Base-by-base conservation (phyloP, 805 yeast species). In the Wickerhamiella vanderwaltii region DNA sequence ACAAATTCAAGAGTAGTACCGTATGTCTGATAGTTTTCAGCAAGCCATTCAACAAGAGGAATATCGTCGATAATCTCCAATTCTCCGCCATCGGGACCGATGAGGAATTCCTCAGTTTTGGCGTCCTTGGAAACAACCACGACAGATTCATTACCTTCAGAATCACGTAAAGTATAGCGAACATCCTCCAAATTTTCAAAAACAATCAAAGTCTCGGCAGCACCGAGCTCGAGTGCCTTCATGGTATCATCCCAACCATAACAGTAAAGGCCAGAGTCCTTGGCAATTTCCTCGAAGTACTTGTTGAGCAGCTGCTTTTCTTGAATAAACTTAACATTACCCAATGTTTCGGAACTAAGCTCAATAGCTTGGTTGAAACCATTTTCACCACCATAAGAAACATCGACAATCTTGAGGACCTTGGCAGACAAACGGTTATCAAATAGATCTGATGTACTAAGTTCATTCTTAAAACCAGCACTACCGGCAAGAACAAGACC, bases 301-400 rank as follows among this genome's bases (percentile, higher is more conserved):
- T 69, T 73, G 48, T 83, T 81, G 60, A 91, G 78, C 55, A 91
- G 74, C 68, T 88, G 88, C 82, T 91, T 91, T 64, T 91, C 99
- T 68, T 91, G 98, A 47, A 91, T 88, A 61, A 91, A 91, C 64
- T 91, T 91, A 53, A 91, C 99, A 62, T 88, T 91, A 38, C 96
- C 81, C 58, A 91, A 72, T 20, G 98, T 82, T 70, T 91, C 99
- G 23, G 96, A 95, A 24, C 96, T 82, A 52, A 91, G 72, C 65
- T 91, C 98, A 56, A 91, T 93, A 34, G 99, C 99, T 70, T 91
- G 99, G 68, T 91, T 91, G 71, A 91, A 91, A 35, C 99, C 99
- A 62, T 91, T 91, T 66, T 91, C 98, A 61, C 99, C 98, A 65
- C 99, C 99, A 59, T 91, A 91, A 2, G 97, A 87, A 44, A 91